phyloP scores from a whole-genome alignment of 2,329 filamentous ascomycete species.

The Ilyonectria sp. region DNA sequence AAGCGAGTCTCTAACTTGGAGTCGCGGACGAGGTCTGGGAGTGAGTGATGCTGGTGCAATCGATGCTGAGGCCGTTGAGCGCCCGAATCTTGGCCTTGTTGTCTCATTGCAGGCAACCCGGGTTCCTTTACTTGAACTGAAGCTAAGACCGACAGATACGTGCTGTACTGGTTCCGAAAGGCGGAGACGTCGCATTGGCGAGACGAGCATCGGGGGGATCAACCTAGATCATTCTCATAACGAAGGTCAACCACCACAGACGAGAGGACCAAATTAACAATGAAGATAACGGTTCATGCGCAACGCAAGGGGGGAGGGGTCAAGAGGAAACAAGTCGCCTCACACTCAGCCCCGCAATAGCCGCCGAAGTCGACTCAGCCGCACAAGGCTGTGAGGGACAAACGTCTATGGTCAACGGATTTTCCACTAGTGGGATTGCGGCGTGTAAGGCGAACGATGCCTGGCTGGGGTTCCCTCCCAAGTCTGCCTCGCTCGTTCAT shows the following conservation, averaged over 20 bases:
- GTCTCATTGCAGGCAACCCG: neutral
- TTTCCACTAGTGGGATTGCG: neutral
- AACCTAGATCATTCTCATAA: neutral
- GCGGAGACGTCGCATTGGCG: neutral
- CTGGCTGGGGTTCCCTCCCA: neutral
- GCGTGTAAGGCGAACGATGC: neutral
- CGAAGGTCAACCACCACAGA: neutral
- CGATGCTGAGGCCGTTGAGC: neutral
- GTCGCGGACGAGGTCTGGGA: conserved; percentile 8
- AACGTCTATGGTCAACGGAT: neutral
- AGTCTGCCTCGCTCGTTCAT: neutral
- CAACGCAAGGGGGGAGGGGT: neutral
- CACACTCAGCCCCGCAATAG: neutral
- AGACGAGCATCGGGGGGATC: neutral
- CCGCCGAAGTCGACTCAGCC: neutral
- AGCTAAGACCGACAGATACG: neutral
- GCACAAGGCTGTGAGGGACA: neutral
- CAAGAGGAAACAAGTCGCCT: no score
- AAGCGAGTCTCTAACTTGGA: neutral
- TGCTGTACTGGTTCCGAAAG: neutral
- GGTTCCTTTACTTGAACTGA: neutral
- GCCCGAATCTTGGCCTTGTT: neutral
- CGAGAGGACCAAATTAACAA: neutral
- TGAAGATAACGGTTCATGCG: neutral
- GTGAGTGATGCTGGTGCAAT: neutral